These are phyloP conservation scores for Pistacia vera DNA, from an alignment of 345 rosid species.

Conservation along the genomic window DNA sequence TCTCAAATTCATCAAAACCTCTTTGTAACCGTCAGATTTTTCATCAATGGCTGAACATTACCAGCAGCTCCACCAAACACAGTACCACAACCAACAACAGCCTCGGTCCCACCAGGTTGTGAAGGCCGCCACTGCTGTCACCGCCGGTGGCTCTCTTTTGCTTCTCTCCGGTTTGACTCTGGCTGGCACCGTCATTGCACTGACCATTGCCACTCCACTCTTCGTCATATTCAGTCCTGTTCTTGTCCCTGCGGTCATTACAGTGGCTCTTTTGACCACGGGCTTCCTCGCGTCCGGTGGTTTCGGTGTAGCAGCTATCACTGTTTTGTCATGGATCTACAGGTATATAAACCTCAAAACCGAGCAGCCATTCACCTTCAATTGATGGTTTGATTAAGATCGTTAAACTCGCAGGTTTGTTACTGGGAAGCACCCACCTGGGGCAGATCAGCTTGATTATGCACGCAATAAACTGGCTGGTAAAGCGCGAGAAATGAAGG, in stretches of 20 bases:
- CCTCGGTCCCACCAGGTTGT: constrained; percentile 61
- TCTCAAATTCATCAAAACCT: neutral
- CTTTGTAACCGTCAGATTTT: neutral
- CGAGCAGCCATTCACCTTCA: too few species aligned
- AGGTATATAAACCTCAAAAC: constrained; percentile 26
- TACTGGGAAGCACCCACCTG: constrained; percentile 70
- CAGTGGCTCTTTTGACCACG: constrained; percentile 42
- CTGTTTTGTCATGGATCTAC: constrained; percentile 87
- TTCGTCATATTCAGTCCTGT: constrained; percentile 90
- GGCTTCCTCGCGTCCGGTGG: constrained; percentile 89
- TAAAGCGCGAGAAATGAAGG: constrained; percentile 79
- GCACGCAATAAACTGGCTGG: constrained; percentile 66
- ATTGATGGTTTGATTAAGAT: too few species aligned
- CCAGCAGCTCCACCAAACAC: neutral
- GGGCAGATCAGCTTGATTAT: constrained; percentile 64
- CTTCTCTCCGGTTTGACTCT: constrained; percentile 74
- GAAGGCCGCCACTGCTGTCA: constrained; percentile 77
- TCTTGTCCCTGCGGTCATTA: constrained; percentile 73
- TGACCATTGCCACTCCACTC: constrained; percentile 78
- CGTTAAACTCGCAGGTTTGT: constrained; percentile 49
- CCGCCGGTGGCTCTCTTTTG: constrained; percentile 80
- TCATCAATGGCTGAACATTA: constrained; percentile 49
- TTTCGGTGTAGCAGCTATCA: constrained; percentile 69
- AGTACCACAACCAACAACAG: constrained; percentile 16
- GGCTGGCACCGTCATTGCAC: constrained; percentile 70